Evolutionary conservation across 441 rosid genomes (phyloP).

Genomic region (Breynia disticha): DNA sequence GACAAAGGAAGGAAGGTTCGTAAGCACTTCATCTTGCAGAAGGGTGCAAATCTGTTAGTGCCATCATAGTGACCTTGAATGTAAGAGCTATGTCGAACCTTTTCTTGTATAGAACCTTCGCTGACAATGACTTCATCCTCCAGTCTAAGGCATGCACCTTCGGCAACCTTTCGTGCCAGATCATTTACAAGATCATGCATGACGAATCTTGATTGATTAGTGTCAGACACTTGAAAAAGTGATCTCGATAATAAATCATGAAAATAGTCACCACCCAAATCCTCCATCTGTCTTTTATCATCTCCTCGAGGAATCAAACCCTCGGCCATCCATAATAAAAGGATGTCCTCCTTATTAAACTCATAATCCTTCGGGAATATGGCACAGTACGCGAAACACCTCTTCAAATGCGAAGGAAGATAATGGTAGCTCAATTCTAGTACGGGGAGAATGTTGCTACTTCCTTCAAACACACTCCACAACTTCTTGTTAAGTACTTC

Average conservation of each 20-base stretch:
- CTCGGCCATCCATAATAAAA: conserved; percentile 13
- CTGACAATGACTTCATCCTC: neutral
- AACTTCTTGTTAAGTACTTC: conserved; percentile 1
- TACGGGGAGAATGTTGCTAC: neutral
- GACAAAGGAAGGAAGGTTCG: conserved; percentile 6
- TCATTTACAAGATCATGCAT: conserved; percentile 5
- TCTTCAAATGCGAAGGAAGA: conserved; percentile 11
- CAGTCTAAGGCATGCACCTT: neutral
- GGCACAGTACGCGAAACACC: conserved; percentile 18
- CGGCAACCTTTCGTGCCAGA: neutral
- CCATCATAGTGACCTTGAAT: neutral
- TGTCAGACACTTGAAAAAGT: neutral
- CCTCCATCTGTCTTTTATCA: neutral
- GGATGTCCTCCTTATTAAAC: conserved; percentile 8
- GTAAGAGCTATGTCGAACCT: conserved; percentile 8
- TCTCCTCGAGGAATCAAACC: neutral
- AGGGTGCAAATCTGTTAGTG: neutral
- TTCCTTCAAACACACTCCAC: conserved; percentile 3
- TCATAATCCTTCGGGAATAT: conserved; percentile 14
- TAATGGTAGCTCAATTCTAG: conserved; percentile 14
- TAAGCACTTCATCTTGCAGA: neutral
- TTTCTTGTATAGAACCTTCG: neutral
- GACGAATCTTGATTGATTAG: neutral
- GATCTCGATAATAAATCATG: conserved; percentile 1
- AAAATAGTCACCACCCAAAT: conserved; percentile 2